Percentiles rank a stretch among this genome's conserved stretches.
Conservation (phyloP, 352 stramenopile genomes). For the Aphanomyces cochlioides region DNA sequence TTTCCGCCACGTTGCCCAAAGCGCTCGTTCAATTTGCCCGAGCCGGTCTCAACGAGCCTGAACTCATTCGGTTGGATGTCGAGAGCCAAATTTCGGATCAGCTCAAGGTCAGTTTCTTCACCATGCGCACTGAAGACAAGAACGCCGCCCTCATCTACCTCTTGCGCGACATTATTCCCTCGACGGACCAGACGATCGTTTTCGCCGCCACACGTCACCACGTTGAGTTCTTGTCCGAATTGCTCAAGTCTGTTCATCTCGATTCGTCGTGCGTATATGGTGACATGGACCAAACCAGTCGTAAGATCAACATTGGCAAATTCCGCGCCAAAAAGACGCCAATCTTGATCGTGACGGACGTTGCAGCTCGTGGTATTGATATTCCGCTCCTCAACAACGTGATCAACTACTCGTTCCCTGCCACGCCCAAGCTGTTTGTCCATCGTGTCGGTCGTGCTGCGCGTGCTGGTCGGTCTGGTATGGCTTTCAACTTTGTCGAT, state of each 20-base stretch:
- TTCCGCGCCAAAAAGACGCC: conserved; percentile 88
- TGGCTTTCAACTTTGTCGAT: conserved; percentile 96
- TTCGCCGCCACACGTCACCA: conserved; percentile 98
- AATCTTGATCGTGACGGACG: conserved; percentile 92
- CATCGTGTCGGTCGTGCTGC: conserved; percentile 95
- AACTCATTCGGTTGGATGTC: conserved; percentile 96
- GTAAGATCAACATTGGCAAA: conserved; percentile 88
- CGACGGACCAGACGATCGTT: conserved; percentile 94
- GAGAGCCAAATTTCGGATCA: conserved; percentile 98
- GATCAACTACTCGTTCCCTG: conserved; percentile 94
- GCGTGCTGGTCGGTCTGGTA: conserved; percentile 92
- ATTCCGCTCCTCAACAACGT: conserved; percentile 96
- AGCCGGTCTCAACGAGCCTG: conserved; percentile 94
- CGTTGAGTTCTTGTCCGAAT: conserved; percentile 97
- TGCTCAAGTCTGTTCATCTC: conserved; percentile 81
- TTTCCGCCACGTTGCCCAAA: conserved; percentile 96
- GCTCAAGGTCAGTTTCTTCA: conserved; percentile 97
- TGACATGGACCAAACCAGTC: conserved; percentile 91
- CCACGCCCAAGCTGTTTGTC: conserved; percentile 92
- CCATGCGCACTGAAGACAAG: conserved; percentile 93
- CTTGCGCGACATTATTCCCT: conserved; percentile 91
- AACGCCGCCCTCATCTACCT: conserved; percentile 95
- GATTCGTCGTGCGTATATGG: conserved; percentile 90
- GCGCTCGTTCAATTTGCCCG: conserved; percentile 98
- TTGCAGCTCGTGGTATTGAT: conserved; percentile 93